These are phyloP conservation scores for Phytophthora pluvialis DNA, from an alignment of 352 stramenopile species.

Conservation along the genomic window DNA sequence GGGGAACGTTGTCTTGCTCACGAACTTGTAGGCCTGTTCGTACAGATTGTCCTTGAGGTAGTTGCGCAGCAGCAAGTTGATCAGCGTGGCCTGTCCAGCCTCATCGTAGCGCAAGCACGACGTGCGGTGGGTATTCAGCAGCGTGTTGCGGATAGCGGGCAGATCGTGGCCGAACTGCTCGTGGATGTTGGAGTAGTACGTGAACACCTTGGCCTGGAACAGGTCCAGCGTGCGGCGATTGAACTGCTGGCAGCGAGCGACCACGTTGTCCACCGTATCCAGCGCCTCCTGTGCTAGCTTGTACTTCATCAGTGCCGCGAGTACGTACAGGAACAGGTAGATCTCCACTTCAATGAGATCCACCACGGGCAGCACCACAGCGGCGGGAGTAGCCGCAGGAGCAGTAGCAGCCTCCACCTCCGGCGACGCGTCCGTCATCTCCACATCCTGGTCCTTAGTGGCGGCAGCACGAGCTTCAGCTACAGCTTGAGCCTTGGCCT, in stretches of 20 bases:
- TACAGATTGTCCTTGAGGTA: conserved; percentile 92
- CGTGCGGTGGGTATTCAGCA: conserved; percentile 88
- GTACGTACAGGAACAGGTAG: conserved; percentile 82
- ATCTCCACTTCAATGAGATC: conserved; percentile 89
- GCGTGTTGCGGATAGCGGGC: conserved; percentile 61
- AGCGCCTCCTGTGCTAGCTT: conserved; percentile 65
- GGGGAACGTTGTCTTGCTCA: conserved; percentile 89
- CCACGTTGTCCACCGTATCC: conserved; percentile 54
- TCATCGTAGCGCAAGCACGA: conserved; percentile 91
- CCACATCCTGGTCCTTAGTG: conserved; percentile 47
- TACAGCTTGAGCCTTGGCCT: conserved; percentile 39
- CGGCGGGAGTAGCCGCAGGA: conserved; percentile 10
- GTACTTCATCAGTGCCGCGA: conserved; percentile 78
- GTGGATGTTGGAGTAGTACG: conserved; percentile 80
- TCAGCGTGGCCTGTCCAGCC: conserved; percentile 88
- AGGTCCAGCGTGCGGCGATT: conserved; percentile 83
- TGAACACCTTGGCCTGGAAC: conserved; percentile 82
- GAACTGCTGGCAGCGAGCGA: conserved; percentile 74
- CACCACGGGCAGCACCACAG: conserved; percentile 53
- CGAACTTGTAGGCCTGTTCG: conserved; percentile 94
- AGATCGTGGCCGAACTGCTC: conserved; percentile 71
- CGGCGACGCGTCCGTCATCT: conserved; percentile 60
- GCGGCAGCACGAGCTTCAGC: conserved; percentile 12
- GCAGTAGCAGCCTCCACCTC: conserved; percentile 34
- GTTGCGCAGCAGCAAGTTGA: conserved; percentile 93